phyloP scores from a whole-genome alignment of 2,329 filamentous ascomycete genomes.

The Tolypocladium tundrense region DNA sequence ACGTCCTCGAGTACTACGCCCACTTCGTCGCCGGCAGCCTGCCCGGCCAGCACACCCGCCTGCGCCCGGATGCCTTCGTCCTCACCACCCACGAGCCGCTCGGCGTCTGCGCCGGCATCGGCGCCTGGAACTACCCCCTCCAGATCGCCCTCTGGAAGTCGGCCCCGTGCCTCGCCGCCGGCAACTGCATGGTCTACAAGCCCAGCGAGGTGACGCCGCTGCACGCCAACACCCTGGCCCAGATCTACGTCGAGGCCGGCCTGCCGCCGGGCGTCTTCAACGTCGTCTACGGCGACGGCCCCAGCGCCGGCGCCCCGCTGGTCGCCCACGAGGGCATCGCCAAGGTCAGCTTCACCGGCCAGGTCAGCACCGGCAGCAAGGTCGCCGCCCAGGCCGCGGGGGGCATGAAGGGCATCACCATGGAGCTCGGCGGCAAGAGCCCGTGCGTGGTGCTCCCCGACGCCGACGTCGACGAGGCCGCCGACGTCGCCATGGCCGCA shows the following conservation, averaged over 20 bases:
- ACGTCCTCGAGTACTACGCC: slow-evolving; percentile 80
- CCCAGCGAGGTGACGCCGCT: slow-evolving; percentile 79
- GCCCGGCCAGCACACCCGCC: slow-evolving; percentile 67
- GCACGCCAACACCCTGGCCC: slow-evolving; percentile 66
- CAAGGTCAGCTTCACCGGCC: slow-evolving; percentile 85
- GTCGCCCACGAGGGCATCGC: slow-evolving; percentile 63
- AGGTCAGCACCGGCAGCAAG: slow-evolving; percentile 73
- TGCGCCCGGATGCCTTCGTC: slow-evolving; percentile 69
- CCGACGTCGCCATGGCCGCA: slow-evolving; percentile 83
- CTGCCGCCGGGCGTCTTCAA: slow-evolving; percentile 79
- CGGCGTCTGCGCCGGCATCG: slow-evolving; percentile 78
- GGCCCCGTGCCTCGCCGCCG: slow-evolving; percentile 72
- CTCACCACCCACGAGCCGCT: slow-evolving; percentile 75
- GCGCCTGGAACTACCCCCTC: slow-evolving; percentile 87
- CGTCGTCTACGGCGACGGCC: slow-evolving; percentile 70
- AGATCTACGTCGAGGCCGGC: slow-evolving; percentile 69
- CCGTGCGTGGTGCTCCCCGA: slow-evolving; percentile 73
- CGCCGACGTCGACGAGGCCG: slow-evolving; percentile 67
- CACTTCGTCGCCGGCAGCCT: slow-evolving; percentile 69
- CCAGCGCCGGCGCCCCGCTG: slow-evolving; percentile 60
- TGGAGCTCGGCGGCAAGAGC: slow-evolving; percentile 85
- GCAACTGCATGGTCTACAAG: slow-evolving; percentile 88
- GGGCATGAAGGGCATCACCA: slow-evolving; percentile 82
- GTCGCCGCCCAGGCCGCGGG: slow-evolving; percentile 67
- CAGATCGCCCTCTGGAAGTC: slow-evolving; percentile 89